Evolutionary conservation across 2,329 filamentous ascomycete genomes (phyloP), one percentile per base, ranked within the genome.

Genomic region (Harringtonia lauricola): DNA sequence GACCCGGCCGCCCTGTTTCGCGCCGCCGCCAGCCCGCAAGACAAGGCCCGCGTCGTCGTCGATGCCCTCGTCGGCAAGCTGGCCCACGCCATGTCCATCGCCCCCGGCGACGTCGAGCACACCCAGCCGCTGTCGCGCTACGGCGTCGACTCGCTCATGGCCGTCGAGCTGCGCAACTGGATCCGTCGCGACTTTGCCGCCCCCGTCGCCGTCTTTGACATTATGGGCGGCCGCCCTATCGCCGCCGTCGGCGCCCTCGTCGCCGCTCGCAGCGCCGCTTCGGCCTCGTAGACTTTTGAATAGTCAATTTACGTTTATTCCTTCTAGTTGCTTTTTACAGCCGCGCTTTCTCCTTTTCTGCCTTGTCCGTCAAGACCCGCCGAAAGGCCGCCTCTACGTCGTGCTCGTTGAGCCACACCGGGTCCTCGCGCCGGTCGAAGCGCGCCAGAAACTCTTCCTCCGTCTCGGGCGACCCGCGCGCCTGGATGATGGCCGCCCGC

Each of bases 351-450:
- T n/a, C n/a, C n/a, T n/a, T n/a, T n/a, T n/a, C n/a, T n/a, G n/a
- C n/a, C n/a, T n/a, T n/a, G n/a, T n/a, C n/a, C n/a, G n/a, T n/a
- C n/a, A n/a, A n/a, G n/a, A n/a, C n/a, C n/a, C n/a, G n/a, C n/a
- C n/a, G 24, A 26, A 44, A 44, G 8, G 42, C 42, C 14, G 42
- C 19, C 17, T 39, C 35, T 4, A 30, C 42, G 17, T 44, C 36
- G 36, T 44, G 42, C 36, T 44, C 42, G 29, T 44, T 44, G n/a
- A 44, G 36, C 42, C 42, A 44, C 14, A 44, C 42, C 4, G 42
- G 36, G 36, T 44, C 42, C 4, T 18, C 36, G 15, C 36, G 28
- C 4, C 14, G 8, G 4, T 7, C 26, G 6, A 39, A 39, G 13
- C 42, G 35, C 3, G 18, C 13, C 17, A 12, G 18, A 19, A 44